Base-by-base conservation (phyloP, 169 alveolate genomes). In the Plasmodium yoelii region DNA sequence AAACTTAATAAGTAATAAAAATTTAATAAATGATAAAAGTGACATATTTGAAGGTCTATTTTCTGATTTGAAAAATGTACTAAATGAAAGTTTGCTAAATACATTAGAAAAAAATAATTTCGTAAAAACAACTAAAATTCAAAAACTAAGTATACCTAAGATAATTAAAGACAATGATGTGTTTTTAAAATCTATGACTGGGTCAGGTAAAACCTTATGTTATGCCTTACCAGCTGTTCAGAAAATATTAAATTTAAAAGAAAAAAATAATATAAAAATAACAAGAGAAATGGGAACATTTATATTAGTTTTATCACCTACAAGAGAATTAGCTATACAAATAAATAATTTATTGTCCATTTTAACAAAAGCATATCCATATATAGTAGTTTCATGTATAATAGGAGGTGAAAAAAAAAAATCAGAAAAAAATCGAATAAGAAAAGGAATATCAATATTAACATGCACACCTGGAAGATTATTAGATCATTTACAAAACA, bases 381-480 rank as follows among this genome's bases (percentile, higher is more conserved):
- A 95, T 89, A 95, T 96, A 51, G 95, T 55, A 46, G 93, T 67
- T 47, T 92, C 94, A 28, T 84, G 94, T 87, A 90, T 95, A 60
- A 92, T 92, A 19, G 98, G 99, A 1, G 99, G 99, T n/a, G 98
- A 95, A 84, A 95, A 96, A 71, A 92, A 95, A 51, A 96, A 96
- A 64, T 92, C 96, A 42, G 98, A 97, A 86, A 95, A 94, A 92
- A 96, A 95, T 60, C 96, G 98, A 56, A 92, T 99, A 44, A 94
- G 97, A 68, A 95, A 95, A 74, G 98, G 98, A 0, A 97, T 99
- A 26, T 98, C 99, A 84, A 90, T 98, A 12, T 90, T 98, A 47
- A 95, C 98, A 12, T 98, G 98, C 28, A 99, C 99, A 34, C 99
- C 99, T 6, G 99, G 99, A 12, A 95, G 99, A 73, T 86, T 99